A percentile compares a stretch with the other conserved stretches of the same genome.
Evolutionary conservation across 305 asterid genomes (phyloP).

Genomic region (Stenogyne calaminthoides): DNA sequence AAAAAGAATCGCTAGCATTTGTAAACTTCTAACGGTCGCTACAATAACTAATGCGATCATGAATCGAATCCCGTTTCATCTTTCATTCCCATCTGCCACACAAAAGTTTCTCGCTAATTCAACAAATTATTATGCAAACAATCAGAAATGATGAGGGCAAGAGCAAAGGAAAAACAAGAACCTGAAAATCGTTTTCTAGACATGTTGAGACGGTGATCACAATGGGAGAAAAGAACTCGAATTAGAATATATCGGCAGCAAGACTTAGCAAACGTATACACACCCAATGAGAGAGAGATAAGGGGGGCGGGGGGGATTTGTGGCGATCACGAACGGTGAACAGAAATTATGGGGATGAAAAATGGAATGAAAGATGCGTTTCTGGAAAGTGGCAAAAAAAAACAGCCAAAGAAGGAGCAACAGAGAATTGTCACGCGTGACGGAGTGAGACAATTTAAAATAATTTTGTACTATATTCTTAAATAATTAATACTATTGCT

Average conservation of each 20-base stretch:
- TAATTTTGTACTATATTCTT: not conserved
- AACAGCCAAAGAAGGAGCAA: not conserved
- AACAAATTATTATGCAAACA: conserved; percentile 11
- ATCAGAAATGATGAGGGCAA: conserved; percentile 4
- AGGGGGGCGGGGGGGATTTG: too few relatives aligned
- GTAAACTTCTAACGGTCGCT: not conserved
- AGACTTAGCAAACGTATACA: too few relatives aligned
- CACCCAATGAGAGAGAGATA: too few relatives aligned
- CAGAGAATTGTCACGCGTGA: too few relatives aligned
- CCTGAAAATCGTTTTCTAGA: conserved; percentile 60
- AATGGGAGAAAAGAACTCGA: too few relatives aligned
- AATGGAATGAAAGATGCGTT: conserved; percentile 2
- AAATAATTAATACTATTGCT: not conserved
- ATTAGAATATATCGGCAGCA: too few relatives aligned
- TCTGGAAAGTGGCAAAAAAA: conserved; percentile 21
- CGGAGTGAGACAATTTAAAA: not conserved
- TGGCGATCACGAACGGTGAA: conserved; percentile 1
- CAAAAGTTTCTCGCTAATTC: not conserved
- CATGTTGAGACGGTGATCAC: too few relatives aligned
- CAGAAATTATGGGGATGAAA: not conserved
- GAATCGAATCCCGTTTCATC: conserved; percentile 25
- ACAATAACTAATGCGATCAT: conserved; percentile 25
- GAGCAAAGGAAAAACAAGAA: conserved; percentile 20
- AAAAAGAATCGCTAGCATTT: not conserved
- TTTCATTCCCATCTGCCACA: not conserved